These are phyloP conservation scores for Moesziomyces sp. DNA, from an alignment of 1,284 basidiomycete species.

Conservation along the genomic window DNA sequence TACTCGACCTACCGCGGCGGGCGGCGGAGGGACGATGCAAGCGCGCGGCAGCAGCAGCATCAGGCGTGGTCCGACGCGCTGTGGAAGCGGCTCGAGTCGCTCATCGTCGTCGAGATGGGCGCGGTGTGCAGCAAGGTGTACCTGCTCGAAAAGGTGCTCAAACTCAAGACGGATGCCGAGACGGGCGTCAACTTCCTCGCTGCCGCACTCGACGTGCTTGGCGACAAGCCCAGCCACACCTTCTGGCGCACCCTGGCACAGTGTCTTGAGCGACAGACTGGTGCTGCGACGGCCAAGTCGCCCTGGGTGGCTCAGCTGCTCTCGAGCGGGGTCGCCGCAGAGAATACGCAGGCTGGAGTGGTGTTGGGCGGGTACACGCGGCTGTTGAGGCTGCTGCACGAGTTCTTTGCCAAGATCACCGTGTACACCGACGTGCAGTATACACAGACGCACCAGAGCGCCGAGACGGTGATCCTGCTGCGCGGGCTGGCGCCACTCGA, in stretches of 20 bases:
- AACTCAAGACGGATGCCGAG: slow-evolving; percentile 75
- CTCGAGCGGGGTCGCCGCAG: slow-evolving; percentile 72
- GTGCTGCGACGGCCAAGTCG: slow-evolving; percentile 78
- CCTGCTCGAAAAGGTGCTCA: slow-evolving; percentile 90
- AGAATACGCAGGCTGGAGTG: neutral
- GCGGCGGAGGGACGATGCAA: slow-evolving; percentile 70
- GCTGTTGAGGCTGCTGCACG: slow-evolving; percentile 88
- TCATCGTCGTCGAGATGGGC: slow-evolving; percentile 84
- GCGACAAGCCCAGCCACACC: slow-evolving; percentile 86
- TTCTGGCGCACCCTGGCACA: slow-evolving; percentile 86
- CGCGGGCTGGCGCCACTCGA: slow-evolving; percentile 85
- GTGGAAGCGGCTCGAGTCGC: slow-evolving; percentile 82
- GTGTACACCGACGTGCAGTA: slow-evolving; percentile 94
- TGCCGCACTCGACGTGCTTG: slow-evolving; percentile 76
- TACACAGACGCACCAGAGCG: slow-evolving; percentile 82
- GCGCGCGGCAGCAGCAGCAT: slow-evolving; percentile 76
- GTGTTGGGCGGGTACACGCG: slow-evolving; percentile 74
- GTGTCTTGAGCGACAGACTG: slow-evolving; percentile 74
- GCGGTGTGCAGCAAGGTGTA: slow-evolving; percentile 82
- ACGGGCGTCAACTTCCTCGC: slow-evolving; percentile 85
- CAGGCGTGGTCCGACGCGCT: slow-evolving; percentile 79
- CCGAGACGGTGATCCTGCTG: slow-evolving; percentile 87
- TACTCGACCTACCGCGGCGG: slow-evolving; percentile 28
- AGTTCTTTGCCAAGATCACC: slow-evolving; percentile 92
- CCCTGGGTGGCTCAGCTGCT: slow-evolving; percentile 87